A percentile compares a stretch with the other conserved stretches of the same genome.
phyloP scores from a whole-genome alignment of 164 flowering plant genomes.

The Warburgia ugandensis region DNA sequence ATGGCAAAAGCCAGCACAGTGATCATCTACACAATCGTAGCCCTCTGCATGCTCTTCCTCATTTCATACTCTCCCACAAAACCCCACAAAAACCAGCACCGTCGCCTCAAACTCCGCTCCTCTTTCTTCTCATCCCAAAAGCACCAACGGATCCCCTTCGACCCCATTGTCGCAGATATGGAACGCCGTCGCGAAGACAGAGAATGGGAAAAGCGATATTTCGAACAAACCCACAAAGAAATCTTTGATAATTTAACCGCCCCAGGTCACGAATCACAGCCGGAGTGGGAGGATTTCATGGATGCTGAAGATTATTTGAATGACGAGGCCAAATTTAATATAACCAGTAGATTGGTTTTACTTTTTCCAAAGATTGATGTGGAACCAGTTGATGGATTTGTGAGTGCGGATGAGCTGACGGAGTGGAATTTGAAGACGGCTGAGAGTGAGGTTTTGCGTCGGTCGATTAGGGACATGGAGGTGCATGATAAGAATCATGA shows the following conservation, averaged over 20 bases:
- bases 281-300: constrained; percentile 94
- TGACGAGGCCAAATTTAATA: constrained; percentile 75
- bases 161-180: constrained; percentile 85
- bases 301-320: constrained; percentile 88
- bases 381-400: constrained; percentile 67
- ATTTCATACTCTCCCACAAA: constrained; percentile 45
- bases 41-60: constrained; percentile 48
- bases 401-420: constrained; percentile 55
- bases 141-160: constrained; percentile 60
- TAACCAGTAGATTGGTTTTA: constrained; percentile 51
- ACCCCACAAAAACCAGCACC: constrained; percentile 43
- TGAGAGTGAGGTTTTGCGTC: constrained; percentile 62
- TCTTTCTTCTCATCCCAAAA: constrained; percentile 32
- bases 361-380: constrained; percentile 84
- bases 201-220: constrained; percentile 61
- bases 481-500: constrained; percentile 83
- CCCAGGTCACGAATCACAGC: constrained; percentile 45
- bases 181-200: constrained; percentile 78
- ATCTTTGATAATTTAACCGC: constrained; percentile 5
- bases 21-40: constrained; percentile 52
- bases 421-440: constrained; percentile 65
- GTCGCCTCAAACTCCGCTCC: constrained; percentile 33
- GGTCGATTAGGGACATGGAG: constrained; percentile 86
- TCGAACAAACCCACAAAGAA: constrained; percentile 26
- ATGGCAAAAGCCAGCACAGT: constrained; percentile 22